Evolutionary conservation across 2,329 filamentous ascomycete species (phyloP).

Genomic region (Rhynchosporium graminicola): DNA sequence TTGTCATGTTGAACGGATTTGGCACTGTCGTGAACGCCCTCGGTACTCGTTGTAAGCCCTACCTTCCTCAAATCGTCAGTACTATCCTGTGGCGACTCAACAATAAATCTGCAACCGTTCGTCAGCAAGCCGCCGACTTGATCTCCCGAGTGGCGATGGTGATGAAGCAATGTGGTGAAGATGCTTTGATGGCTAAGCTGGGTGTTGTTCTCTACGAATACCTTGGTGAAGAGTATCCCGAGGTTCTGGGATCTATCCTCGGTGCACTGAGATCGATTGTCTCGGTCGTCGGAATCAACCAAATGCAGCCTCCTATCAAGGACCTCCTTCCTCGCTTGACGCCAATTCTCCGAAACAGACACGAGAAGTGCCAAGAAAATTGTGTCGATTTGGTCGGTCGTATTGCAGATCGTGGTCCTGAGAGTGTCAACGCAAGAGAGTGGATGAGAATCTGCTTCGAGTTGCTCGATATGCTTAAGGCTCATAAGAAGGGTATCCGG

Average conservation of each 20-base stretch:
- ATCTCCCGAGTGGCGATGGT: constrained; percentile 97
- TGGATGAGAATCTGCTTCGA: constrained; percentile 99
- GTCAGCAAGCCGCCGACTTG: constrained; percentile 94
- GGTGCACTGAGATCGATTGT: constrained; percentile 95
- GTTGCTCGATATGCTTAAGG: constrained; percentile 97
- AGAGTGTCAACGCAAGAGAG: constrained; percentile 94
- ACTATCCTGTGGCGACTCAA: constrained; percentile 96
- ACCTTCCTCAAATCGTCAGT: constrained; percentile 93
- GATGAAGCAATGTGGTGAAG: constrained; percentile 98
- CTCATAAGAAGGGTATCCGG: constrained; percentile 98
- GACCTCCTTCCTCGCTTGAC: constrained; percentile 93
- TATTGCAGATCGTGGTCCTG: constrained; percentile 94
- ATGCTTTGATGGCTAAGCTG: constrained; percentile 92
- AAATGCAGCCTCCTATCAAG: constrained; percentile 98
- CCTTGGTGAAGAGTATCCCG: constrained; percentile 96
- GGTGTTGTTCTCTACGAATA: constrained; percentile 96
- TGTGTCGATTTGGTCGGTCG: constrained; percentile 97
- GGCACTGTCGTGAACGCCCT: constrained; percentile 96
- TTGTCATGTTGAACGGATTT: constrained; percentile 95
- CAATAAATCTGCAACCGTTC: constrained; percentile 96
- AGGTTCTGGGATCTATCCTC: constrained; percentile 94
- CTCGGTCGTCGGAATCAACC: constrained; percentile 94
- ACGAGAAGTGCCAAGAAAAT: constrained; percentile 99
- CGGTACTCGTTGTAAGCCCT: constrained; percentile 91
- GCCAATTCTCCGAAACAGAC: constrained; percentile 95